Evolutionary conservation across 2,329 filamentous ascomycete species (phyloP), one percentile per base, ranked within the genome.

Genomic region (Plectosphaerella plurivora): DNA sequence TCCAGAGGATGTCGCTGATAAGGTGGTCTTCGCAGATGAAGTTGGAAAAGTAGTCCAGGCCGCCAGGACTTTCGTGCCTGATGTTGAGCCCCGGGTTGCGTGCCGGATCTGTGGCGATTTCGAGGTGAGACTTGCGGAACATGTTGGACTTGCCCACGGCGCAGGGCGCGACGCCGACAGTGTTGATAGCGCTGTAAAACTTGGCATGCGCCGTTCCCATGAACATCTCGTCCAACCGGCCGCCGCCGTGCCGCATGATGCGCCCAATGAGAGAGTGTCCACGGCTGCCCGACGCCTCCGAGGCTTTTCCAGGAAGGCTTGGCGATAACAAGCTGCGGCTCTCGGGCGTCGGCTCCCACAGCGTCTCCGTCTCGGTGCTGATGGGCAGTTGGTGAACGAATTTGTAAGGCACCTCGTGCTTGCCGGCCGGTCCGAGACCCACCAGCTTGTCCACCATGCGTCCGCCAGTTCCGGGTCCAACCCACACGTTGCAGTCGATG

Each of bases 21-120:
- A 97, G 75, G 63, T 99, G 94, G 65, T 99, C 94, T 68, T 99
- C 95, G 73, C 94, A 99, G 64, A 99, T 97, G 65, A 96, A 96
- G 58, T 90, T 81, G 3, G 91, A 96, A 71, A 99, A 99, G 71
- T 86, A 92, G 69, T 97, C 91, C 58, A 99, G 86, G 0, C 94
- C 95, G 0, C 65, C 66, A 72, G 84, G 66, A 60, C 78, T 68
- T 61, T 73, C 53, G 51, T 69, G 59, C 61, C 73, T 62, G 45
- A 66, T 60, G 56, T 67, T 63, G 59, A 75, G 67, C 57, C 73
- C 61, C 24, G 72, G 74, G 60, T 77, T 78, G 58, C 63, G 69
- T 50, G 66, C 48, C 36, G 79, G 68, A 63, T 80, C 69, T 33
- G 84, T 86, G 9, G 94, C 81, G 58, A 81, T 80, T 68, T 97